These are phyloP conservation scores for Fusarium sp. DNA, from an alignment of 2,329 filamentous ascomycete genomes.

Conservation along the genomic window DNA sequence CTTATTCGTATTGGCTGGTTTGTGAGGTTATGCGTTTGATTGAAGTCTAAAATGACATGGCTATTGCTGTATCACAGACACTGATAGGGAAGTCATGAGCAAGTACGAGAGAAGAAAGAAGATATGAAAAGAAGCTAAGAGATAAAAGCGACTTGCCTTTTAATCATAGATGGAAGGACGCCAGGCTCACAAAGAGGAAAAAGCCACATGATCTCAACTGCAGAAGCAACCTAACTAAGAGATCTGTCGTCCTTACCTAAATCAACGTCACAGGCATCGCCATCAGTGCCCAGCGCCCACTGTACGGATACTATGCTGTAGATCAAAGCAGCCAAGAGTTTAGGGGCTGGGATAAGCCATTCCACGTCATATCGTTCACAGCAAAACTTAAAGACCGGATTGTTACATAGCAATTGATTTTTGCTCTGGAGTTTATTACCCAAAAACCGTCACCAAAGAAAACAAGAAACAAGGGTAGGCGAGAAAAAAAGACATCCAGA, in stretches of 20 bases:
- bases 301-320: neutral
- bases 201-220: constrained; percentile 32
- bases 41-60: constrained; percentile 29
- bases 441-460: constrained; percentile 30
- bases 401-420: constrained; percentile 6
- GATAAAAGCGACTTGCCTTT: constrained; percentile 10
- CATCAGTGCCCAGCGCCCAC: constrained; percentile 9
- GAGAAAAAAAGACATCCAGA: neutral
- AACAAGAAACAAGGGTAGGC: constrained; percentile 13
- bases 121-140: neutral
- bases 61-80: neutral
- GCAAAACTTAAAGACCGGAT: neutral
- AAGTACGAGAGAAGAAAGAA: neutral
- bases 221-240: neutral
- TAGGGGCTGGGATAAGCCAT: neutral
- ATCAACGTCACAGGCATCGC: constrained; percentile 26
- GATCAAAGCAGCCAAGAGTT: neutral
- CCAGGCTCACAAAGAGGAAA: constrained; percentile 19
- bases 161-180: constrained; percentile 3
- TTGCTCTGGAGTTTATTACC: neutral
- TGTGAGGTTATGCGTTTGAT: constrained; percentile 22
- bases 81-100: neutral
- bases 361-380: constrained; percentile 8
- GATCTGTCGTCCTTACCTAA: constrained; percentile 1
- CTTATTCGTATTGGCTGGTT: constrained; percentile 32